Conservation (phyloP, 371 early-diverging fungal genomes). For the Syncephalastrum monosporum region DNA sequence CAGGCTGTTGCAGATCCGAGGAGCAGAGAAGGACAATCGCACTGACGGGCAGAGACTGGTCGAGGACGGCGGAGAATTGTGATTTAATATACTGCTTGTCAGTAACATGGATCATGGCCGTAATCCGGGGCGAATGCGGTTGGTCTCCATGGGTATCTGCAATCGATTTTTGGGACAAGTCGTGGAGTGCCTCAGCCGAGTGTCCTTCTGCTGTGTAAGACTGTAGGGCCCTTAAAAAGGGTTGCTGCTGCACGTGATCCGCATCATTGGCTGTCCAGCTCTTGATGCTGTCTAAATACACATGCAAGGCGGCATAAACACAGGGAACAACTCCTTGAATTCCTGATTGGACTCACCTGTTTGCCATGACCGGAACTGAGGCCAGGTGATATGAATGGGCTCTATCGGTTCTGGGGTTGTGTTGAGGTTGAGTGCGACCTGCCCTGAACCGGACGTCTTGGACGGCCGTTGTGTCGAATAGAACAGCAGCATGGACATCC, state of each 20-base stretch:
- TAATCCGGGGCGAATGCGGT: slow-evolving; percentile 4
- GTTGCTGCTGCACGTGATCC: background rate
- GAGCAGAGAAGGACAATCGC: slow-evolving; percentile 34
- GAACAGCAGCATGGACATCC: background rate
- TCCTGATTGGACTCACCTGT: background rate
- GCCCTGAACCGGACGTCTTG: no score
- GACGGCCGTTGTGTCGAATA: no score
- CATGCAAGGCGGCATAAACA: background rate
- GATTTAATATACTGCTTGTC: slow-evolving; percentile 18
- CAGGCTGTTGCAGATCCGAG: slow-evolving; percentile 6
- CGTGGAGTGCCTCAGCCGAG: slow-evolving; percentile 8
- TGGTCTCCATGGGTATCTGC: background rate
- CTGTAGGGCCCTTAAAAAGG: slow-evolving; percentile 16
- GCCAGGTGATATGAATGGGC: background rate
- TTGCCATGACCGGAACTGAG: slow-evolving; percentile 1
- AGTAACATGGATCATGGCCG: slow-evolving; percentile 18
- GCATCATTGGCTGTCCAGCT: slow-evolving; percentile 4
- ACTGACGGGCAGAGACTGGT: slow-evolving; percentile 32
- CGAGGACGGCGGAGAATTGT: slow-evolving; percentile 30
- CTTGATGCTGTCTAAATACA: background rate
- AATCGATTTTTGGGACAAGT: background rate
- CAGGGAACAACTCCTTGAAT: background rate
- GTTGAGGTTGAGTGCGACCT: no score
- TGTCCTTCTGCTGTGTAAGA: slow-evolving; percentile 20
- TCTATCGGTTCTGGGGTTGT: no score